phyloP scores from a whole-genome alignment of 2,329 filamentous ascomycete genomes.

The Nemania diffusa region DNA sequence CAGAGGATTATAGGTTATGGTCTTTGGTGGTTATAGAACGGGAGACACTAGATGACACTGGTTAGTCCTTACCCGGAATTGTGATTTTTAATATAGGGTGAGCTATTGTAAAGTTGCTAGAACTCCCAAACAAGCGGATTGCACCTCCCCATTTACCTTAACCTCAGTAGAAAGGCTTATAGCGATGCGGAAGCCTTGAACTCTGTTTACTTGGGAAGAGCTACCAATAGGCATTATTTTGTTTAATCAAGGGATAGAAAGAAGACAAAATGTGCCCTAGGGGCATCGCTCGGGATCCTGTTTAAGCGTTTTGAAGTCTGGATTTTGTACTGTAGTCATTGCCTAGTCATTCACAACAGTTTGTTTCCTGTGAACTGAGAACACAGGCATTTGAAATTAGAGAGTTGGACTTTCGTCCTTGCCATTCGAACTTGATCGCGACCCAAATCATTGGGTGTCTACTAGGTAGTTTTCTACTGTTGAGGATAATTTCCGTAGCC shows the following conservation, averaged over 20 bases:
- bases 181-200: not conserved
- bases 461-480: not conserved
- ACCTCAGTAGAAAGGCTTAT: too few species aligned
- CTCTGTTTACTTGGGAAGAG: not conserved
- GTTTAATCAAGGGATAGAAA: not conserved
- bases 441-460: not conserved
- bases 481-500: constrained; percentile 24
- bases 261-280: not conserved
- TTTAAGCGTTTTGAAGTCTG: not conserved
- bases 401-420: not conserved
- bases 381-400: not conserved
- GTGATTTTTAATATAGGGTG: not conserved
- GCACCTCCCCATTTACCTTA: not conserved
- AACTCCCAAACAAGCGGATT: constrained; percentile 1
- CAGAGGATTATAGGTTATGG: not conserved
- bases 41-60: not conserved
- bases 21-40: not conserved
- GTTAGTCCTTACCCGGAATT: not conserved
- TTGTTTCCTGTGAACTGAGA: not conserved
- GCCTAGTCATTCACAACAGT: too few species aligned
- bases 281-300: not conserved
- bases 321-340: not conserved
- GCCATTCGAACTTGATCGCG: not conserved
- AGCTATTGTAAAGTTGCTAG: not conserved
- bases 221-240: not conserved